phyloP scores from a whole-genome alignment of 225 moss, liverwort and hornwort genomes.

The Rhytidiadelphus loreus region DNA sequence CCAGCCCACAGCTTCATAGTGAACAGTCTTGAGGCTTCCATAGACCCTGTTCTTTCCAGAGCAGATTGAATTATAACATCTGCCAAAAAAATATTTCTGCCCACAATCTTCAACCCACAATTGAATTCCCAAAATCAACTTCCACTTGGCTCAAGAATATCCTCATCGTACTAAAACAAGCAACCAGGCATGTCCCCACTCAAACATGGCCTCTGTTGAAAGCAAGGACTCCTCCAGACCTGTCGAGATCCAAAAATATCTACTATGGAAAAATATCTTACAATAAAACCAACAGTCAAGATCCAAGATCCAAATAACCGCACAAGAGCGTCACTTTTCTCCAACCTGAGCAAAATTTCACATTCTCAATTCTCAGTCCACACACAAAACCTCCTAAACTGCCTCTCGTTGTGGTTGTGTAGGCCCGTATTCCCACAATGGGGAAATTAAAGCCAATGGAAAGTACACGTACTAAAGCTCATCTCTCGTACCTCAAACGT shows the following conservation, averaged over 20 bases:
- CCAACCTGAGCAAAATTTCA: background rate
- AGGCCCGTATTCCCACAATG: background rate
- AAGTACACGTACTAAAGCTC: background rate
- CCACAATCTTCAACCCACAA: background rate
- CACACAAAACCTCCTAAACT: background rate
- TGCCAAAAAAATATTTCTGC: background rate
- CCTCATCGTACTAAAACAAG: background rate
- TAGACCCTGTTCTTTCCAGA: background rate
- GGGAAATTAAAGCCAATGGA: too few species aligned
- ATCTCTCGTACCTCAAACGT: background rate
- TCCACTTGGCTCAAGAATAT: background rate
- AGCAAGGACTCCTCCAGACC: background rate
- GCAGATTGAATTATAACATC: background rate
- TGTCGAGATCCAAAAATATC: background rate
- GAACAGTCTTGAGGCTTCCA: background rate
- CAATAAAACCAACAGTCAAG: background rate
- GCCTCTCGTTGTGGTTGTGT: too few species aligned
- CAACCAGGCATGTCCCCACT: background rate
- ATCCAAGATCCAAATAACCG: background rate
- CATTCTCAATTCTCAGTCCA: background rate
- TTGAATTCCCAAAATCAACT: background rate
- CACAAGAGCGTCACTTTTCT: background rate
- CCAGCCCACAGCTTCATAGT: too few species aligned
- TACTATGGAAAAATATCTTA: background rate
- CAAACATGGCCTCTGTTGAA: background rate